Conservation (phyloP, 2,329 filamentous ascomycete species). For the Ophiostoma novo-ulmi region DNA sequence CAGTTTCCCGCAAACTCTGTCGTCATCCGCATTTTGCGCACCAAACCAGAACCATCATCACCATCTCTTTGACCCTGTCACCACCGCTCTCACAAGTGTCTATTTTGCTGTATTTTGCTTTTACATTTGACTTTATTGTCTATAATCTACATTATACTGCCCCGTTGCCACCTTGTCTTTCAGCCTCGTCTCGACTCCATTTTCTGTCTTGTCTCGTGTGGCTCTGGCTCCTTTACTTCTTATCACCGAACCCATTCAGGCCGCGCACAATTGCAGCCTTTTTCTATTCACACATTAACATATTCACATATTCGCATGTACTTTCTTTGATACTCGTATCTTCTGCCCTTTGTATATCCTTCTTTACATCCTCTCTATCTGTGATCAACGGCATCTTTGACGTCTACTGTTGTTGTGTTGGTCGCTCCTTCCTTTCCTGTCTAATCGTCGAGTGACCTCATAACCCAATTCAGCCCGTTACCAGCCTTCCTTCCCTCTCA, state of each 20-base stretch:
- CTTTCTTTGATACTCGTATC: not conserved
- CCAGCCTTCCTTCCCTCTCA: not conserved
- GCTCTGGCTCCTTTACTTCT: not conserved
- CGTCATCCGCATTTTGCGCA: constrained; percentile 20
- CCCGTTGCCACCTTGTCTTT: not conserved
- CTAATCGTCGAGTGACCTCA: not conserved
- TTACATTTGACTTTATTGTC: not conserved
- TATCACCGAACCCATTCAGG: not conserved
- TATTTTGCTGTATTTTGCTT: not conserved
- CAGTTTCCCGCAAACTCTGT: constrained; percentile 20
- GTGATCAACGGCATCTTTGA: not conserved
- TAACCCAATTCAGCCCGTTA: not conserved
- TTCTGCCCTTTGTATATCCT: not conserved
- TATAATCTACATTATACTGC: not conserved
- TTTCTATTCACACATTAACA: not conserved
- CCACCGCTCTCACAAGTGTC: not conserved
- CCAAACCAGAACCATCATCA: constrained; percentile 17
- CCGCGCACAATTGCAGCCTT: not conserved
- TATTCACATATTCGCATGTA: not conserved
- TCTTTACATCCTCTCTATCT: not conserved
- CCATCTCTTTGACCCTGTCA: constrained; percentile 1
- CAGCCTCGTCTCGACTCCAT: constrained; percentile 16
- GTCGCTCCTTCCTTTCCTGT: constrained; percentile 10
- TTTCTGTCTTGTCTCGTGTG: constrained; percentile 1
- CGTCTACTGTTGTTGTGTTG: not conserved